Base-by-base conservation (phyloP, 2,329 filamentous ascomycete species). In the Seiridium unicorne region DNA sequence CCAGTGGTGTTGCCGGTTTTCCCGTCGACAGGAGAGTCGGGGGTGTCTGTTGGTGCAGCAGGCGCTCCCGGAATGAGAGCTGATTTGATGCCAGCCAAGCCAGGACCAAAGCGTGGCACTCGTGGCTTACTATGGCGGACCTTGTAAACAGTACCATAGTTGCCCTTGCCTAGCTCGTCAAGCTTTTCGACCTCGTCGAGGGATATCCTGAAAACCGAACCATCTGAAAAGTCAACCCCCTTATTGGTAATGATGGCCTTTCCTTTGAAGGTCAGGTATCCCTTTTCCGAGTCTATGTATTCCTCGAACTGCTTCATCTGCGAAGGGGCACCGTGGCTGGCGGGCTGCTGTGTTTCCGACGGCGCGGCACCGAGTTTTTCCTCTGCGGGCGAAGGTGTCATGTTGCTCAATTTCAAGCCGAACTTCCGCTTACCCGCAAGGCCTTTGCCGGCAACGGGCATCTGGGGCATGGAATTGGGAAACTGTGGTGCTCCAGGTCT, bases 81-180 rank as follows among this genome's bases (percentile, higher is more conserved):
- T 3, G 74, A 64, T 67, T 81, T 84, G 63, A 76, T 77, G 42
- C 80, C 77, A 38, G 80, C 80, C 18, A 89, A 73, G 32, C 86
- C 85, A 55, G 81, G 79, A 1, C 86, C 84, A 62, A 88, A 87
- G 42, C 85, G 80, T 0, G 84, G 84, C 18, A 79, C 75, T 55
- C 77, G 75, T 10, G 82, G 83, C 69, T 92, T 89, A 60, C 90
- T 87, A 76, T 99, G 95, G 68, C 89, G 87, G 60, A 98, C 95
- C 75, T 95, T 97, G 83, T 96, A 98, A 3, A 99, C 95, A 1
- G 94, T 98, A 62, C 95, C 95, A 69, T 99, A 99, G 73, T 99
- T 99, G 46, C 95, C 95, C 76, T 98, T 99, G 51, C 95, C 95
- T 10, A 99, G 80, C 78, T 99, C 95, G 63, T 94, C 92, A 60